Base-by-base conservation (phyloP, 495 filamentous ascomycete genomes). In the Trichoderma asperelloides region DNA sequence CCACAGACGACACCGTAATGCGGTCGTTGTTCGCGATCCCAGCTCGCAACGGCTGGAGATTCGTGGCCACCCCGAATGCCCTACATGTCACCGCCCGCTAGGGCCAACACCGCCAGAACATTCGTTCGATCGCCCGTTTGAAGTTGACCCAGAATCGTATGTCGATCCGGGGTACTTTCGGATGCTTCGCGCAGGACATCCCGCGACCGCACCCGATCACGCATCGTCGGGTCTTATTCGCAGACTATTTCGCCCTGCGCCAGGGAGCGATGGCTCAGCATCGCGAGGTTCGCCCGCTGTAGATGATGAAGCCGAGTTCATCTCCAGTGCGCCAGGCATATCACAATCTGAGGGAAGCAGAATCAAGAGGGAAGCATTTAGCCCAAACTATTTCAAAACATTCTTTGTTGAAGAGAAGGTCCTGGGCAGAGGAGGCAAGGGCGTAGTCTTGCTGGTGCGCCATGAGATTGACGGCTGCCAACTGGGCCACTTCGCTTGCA, bases 101-200 rank as follows among this genome's bases (percentile, higher is more conserved):
- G 86, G 84, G 27, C 81, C 78, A 16, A 71, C 80, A 41, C 39
- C 39, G 11, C 28, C 37, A 21, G 64, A 65, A 7, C 37, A 33
- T 1, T 80, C 80, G 0, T 78, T 77, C 69, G 80, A 87, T 37
- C 78, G 80, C 64, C 78, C 78, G 65, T 80, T 74, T 66, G 82
- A 81, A 9, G 71, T 74, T 11, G 75, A 78, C 27, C 78, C 87
- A 49, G 84, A 87, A 1, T 86, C 87, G 68, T 97, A 94, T 75
- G 86, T 97, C 68, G 89, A 89, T 70, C 92, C 91, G 16, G 87
- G 92, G 33, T 98, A 98, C 78, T 98, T 98, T 77, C 91, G 89
- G 72, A 91, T 97, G 88, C 88, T 98, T 30, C 87, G 89, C 66
- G 84, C 75, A 45, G 79, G 73, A 45, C 70, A 71, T 57, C 43